These are phyloP conservation scores for Amanita exitialis DNA, from an alignment of 768 basidiomycete genomes.

Conservation along the genomic window DNA sequence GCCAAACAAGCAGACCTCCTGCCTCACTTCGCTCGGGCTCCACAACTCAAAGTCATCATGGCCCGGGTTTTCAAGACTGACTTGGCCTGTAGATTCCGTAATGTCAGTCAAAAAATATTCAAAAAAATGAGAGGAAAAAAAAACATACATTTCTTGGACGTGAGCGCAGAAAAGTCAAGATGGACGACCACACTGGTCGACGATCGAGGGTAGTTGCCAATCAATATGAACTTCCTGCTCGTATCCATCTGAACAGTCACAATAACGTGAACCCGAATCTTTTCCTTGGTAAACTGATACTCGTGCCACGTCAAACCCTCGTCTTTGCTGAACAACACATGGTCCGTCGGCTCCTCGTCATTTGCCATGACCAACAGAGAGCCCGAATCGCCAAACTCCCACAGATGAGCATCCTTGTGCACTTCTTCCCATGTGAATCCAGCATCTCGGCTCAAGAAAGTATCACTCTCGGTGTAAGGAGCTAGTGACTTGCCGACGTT, in stretches of 20 bases:
- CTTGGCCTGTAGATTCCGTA: conserved; percentile 38
- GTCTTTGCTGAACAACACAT: conserved; percentile 81
- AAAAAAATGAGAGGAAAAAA: neutral
- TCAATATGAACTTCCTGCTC: conserved; percentile 81
- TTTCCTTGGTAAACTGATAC: conserved; percentile 71
- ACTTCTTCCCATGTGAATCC: conserved; percentile 99
- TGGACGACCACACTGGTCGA: conserved; percentile 61
- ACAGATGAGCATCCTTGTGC: conserved; percentile 94
- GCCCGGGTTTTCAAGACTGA: conserved; percentile 60
- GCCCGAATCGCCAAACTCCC: conserved; percentile 97
- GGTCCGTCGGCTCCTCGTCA: conserved; percentile 89
- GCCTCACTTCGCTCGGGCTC: conserved; percentile 88
- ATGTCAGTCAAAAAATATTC: neutral
- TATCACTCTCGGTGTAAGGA: conserved; percentile 81
- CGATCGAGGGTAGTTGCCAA: conserved; percentile 49
- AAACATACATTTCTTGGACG: conserved; percentile 60
- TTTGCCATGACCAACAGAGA: conserved; percentile 90
- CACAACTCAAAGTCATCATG: conserved; percentile 95
- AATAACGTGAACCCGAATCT: conserved; percentile 65
- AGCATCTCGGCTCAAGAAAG: conserved; percentile 92
- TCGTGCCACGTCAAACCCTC: conserved; percentile 85
- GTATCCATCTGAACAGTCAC: conserved; percentile 88
- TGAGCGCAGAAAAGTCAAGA: conserved; percentile 80
- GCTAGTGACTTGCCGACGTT: conserved; percentile 84
- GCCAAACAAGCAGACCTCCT: conserved; percentile 86